Evolutionary conservation across 148 eudicot species (phyloP).

Genomic region (Tetragonia tetragonoides): DNA sequence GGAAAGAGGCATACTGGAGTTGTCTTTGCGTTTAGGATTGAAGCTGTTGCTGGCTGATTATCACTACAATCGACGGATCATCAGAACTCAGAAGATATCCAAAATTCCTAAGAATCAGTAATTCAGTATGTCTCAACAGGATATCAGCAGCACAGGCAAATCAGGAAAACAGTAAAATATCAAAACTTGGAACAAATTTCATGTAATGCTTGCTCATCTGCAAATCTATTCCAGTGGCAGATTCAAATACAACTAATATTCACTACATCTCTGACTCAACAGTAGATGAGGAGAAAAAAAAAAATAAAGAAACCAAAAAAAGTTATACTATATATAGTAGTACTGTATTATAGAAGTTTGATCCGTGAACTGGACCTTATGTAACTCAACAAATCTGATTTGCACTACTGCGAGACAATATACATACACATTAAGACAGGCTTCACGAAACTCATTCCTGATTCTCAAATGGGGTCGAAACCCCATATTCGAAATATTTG

Average conservation of each 20-base stretch:
- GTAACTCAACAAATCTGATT: constrained; percentile 8
- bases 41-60: neutral
- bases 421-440: constrained; percentile 22
- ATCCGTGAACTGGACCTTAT: constrained; percentile 17
- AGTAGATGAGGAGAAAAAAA: neutral
- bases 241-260: neutral
- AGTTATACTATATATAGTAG: neutral
- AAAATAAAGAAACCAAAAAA: neutral
- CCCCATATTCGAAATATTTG: constrained; percentile 2
- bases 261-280: neutral
- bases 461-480: constrained; percentile 1
- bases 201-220: constrained; percentile 14
- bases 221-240: neutral
- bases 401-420: constrained; percentile 9
- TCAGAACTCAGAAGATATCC: too few species aligned
- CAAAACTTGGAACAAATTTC: neutral
- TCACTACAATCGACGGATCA: neutral
- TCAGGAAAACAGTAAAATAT: too few species aligned
- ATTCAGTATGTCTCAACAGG: too few species aligned
- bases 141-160: too few species aligned
- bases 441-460: neutral
- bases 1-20: neutral
- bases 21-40: too few species aligned
- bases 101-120: too few species aligned
- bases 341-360: constrained; percentile 8